These are phyloP conservation scores for Ceratobasidium sp. DNA, from an alignment of 1,284 basidiomycete genomes.

Conservation along the genomic window DNA sequence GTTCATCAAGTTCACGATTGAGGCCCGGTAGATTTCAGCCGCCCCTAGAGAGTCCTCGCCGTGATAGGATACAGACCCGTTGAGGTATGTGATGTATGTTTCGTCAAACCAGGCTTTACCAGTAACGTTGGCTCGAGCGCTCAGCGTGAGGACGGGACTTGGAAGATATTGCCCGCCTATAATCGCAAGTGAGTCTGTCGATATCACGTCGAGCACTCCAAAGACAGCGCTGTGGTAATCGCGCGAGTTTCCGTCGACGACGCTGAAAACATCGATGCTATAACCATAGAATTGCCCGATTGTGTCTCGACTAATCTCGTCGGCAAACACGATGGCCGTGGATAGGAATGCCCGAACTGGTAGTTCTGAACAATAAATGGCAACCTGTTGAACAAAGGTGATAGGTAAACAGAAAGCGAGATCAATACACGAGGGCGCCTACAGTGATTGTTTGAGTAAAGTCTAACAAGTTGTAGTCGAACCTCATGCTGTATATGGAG, in stretches of 20 bases:
- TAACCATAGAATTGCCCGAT: slow-evolving; percentile 32
- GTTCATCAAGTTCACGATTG: slow-evolving; percentile 7
- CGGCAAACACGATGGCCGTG: slow-evolving; percentile 14
- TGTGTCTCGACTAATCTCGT: background rate
- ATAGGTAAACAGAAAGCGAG: too few species aligned
- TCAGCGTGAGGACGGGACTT: background rate
- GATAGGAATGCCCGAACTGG: slow-evolving; percentile 14
- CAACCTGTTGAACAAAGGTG: background rate
- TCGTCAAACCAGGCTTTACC: too few species aligned
- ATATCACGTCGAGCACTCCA: slow-evolving; percentile 28
- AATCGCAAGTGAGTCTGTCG: slow-evolving; percentile 28
- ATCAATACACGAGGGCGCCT: background rate
- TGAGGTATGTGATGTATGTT: background rate
- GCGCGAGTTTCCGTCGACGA: slow-evolving; percentile 15
- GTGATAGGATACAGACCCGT: background rate
- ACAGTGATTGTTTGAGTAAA: slow-evolving; percentile 23
- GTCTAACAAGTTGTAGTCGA: background rate
- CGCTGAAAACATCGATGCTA: background rate
- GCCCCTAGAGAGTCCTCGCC: background rate
- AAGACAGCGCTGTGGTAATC: slow-evolving; percentile 30
- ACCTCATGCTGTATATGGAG: background rate
- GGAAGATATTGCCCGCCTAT: background rate
- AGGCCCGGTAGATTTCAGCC: slow-evolving; percentile 11
- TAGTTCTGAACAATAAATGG: background rate
- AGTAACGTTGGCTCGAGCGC: background rate